Evolutionary conservation across 768 basidiomycete species (phyloP), one percentile per base, ranked within the genome.

Genomic region (Hirschioporus abietinus): DNA sequence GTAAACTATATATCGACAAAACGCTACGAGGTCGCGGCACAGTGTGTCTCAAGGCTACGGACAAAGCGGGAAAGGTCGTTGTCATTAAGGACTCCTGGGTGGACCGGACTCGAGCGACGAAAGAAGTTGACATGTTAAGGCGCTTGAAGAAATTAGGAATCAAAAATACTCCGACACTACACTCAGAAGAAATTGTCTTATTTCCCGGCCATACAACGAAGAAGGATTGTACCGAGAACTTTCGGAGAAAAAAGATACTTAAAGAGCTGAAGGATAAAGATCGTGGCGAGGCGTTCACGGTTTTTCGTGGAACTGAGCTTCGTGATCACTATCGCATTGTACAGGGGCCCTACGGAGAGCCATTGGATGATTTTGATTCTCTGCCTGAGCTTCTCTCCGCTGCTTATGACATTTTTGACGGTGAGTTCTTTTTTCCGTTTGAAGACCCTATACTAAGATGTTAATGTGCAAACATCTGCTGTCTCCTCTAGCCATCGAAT

Each of bases 11-110:
- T 24, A 17, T 5, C 9, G 60, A 61, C 9, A 3, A 17, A 1
- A 9, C 7, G 9, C 17, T 61, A 9, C 60, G 60, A 5, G 60
- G 60, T 25, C 24, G 60, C 9, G 60, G 60, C 9, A 61, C 60
- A 15, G 17, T 61, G 12, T 61, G 60, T 23, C 20, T 61, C 60
- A 61, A 18, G 30, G 60, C 23, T 15, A 3, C 10, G 5, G 23
- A 25, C 18, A 20, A 52, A 52, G 4, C 12, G 1, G 57, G 58
- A 34, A 58, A 66, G 60, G 58, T 61, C 25, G 10, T 25, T 34
- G 60, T 61, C 23, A 61, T 24, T 23, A 61, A 61, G 17, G 60
- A 61, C 23, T 61, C 60, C 60, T 61, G 60, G 60, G 60, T 61
- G 17, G 60, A 61, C 60, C 24, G 24, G 12, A 25, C 60, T 12